phyloP scores from a whole-genome alignment of 2,329 filamentous ascomycete species.

The Pseudocercospora pini-densiflorae region DNA sequence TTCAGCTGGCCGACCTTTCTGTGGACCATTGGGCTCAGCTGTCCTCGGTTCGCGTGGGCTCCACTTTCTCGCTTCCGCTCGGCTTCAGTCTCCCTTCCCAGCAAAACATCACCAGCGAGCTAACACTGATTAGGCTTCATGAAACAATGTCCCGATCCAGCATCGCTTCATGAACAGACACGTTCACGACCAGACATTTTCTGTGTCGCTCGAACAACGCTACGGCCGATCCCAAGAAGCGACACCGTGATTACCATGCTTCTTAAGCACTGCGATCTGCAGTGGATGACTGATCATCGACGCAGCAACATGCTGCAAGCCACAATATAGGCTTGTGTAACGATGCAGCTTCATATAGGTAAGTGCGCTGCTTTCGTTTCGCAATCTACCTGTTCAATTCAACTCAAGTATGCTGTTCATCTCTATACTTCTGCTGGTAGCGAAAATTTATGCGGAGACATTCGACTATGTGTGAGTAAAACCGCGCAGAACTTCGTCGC shows the following conservation, averaged over 20 bases:
- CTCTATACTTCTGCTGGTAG: neutral
- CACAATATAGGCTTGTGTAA: neutral
- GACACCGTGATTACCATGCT: neutral
- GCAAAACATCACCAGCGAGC: neutral
- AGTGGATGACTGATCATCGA: constrained; percentile 4
- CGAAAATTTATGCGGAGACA: neutral
- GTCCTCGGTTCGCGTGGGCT: too few species aligned
- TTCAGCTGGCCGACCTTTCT: too few species aligned
- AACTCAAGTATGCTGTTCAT: neutral
- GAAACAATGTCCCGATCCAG: too few species aligned
- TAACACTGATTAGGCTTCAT: neutral
- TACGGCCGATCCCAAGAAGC: neutral
- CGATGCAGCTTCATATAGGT: neutral
- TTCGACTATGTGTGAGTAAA: constrained; percentile 17
- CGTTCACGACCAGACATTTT: too few species aligned
- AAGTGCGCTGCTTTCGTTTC: neutral
- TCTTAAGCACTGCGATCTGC: neutral
- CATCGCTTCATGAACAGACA: too few species aligned
- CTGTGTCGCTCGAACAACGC: neutral
- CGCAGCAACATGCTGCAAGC: neutral
- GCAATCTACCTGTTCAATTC: neutral
- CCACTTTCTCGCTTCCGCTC: neutral
- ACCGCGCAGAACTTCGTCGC: neutral
- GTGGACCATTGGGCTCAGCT: too few species aligned
- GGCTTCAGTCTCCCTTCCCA: neutral